A percentile compares a stretch with the other conserved stretches of the same genome.
Conservation (phyloP, 148 eudicot genomes). For the Dianthus caryophyllus region DNA sequence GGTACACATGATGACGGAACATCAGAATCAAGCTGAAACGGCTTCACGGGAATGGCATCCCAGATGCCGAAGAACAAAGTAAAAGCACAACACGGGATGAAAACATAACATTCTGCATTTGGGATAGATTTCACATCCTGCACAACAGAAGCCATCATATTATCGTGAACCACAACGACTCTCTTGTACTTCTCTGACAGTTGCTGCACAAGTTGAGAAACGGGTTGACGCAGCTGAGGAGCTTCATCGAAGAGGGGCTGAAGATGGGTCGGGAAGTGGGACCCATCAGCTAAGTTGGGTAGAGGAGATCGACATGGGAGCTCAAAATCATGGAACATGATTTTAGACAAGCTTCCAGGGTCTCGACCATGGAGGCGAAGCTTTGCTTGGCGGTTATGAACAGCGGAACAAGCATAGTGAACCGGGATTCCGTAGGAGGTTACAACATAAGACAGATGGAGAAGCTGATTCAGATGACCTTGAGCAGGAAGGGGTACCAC, state of each 20-base stretch:
- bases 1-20: slow-evolving; percentile 17
- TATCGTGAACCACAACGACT: slow-evolving; percentile 22
- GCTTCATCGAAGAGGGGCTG: slow-evolving; percentile 19
- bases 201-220: slow-evolving; percentile 19
- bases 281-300: neutral
- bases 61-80: slow-evolving; percentile 14
- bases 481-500: slow-evolving; percentile 28
- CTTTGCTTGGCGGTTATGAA: slow-evolving; percentile 28
- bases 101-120: slow-evolving; percentile 21
- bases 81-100: slow-evolving; percentile 18
- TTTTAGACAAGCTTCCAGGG: neutral
- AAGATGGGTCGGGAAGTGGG: slow-evolving; percentile 28
- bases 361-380: slow-evolving; percentile 22
- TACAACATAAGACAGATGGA: slow-evolving; percentile 26
- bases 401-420: slow-evolving; percentile 22
- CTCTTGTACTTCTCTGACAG: slow-evolving; percentile 16
- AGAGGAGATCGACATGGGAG: slow-evolving; percentile 26
- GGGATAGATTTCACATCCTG: slow-evolving; percentile 27
- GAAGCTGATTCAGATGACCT: slow-evolving; percentile 30
- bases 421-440: slow-evolving; percentile 20
- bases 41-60: slow-evolving; percentile 18
- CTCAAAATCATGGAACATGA: slow-evolving; percentile 26
- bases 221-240: slow-evolving; percentile 20
- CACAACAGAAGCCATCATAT: slow-evolving; percentile 10
- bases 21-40: slow-evolving; percentile 22